Conservation (phyloP, 2,329 filamentous ascomycete species). For the Lachnellula occidentalis region DNA sequence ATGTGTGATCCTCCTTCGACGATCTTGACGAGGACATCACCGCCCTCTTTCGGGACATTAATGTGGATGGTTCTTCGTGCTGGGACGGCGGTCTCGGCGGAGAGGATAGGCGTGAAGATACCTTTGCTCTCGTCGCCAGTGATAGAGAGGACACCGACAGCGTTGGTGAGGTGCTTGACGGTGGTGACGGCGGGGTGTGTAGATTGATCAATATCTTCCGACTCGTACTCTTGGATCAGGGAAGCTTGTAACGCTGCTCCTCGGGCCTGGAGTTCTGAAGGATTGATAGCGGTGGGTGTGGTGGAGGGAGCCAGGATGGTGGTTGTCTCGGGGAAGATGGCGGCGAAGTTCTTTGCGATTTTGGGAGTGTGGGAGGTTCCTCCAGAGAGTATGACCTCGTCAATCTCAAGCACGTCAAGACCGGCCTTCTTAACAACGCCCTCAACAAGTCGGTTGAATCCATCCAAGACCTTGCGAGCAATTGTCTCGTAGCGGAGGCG, state of each 20-base stretch:
- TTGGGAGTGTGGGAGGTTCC: slow-evolving; percentile 91
- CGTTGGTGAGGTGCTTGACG: slow-evolving; percentile 81
- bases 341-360: slow-evolving; percentile 74
- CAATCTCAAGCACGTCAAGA: slow-evolving; percentile 85
- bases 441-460: slow-evolving; percentile 81
- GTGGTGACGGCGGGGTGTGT: slow-evolving; percentile 93
- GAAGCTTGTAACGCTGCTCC: slow-evolving; percentile 95
- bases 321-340: slow-evolving; percentile 77
- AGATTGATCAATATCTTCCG: slow-evolving; percentile 89
- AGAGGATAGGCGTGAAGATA: slow-evolving; percentile 74
- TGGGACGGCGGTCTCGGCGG: slow-evolving; percentile 82
- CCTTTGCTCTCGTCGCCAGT: slow-evolving; percentile 54
- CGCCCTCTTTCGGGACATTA: slow-evolving; percentile 68
- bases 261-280: slow-evolving; percentile 80
- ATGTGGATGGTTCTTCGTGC: slow-evolving; percentile 81
- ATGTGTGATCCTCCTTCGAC: slow-evolving; percentile 87
- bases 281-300: slow-evolving; percentile 74
- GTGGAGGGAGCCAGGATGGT: slow-evolving; percentile 79
- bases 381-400: slow-evolving; percentile 90
- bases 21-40: slow-evolving; percentile 82
- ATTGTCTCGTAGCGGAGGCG: slow-evolving; percentile 88
- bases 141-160: slow-evolving; percentile 77
- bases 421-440: slow-evolving; percentile 85
- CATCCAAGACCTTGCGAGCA: slow-evolving; percentile 77
- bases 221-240: slow-evolving; percentile 89